Base-by-base conservation (phyloP, 352 stramenopile species). In the Globisporangium yorkense region DNA sequence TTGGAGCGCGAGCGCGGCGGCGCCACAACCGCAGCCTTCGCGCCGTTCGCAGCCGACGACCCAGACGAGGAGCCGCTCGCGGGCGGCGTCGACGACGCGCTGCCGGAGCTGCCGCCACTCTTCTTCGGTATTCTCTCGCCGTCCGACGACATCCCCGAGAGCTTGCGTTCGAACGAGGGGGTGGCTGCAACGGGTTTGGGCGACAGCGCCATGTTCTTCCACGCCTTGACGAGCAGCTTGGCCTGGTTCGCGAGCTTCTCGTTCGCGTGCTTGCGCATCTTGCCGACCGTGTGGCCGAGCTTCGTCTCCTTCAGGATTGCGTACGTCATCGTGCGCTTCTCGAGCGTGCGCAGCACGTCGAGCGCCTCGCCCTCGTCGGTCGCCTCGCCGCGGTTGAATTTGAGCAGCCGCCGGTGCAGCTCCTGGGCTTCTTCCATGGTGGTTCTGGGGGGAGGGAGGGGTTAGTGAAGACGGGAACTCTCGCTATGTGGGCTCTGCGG, bases 181-280 rank as follows among this genome's bases (percentile, higher is more conserved):
- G 41, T 47, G 20, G 50, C 15, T 15, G 51, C 27, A 12, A 54
- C 44, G 1, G 69, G 59, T n/a, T 70, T 74, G 24, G 82, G 82
- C 45, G 82, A 92, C 56, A 88, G 58, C 51, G 83, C 85, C 72
- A 94, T 81, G 61, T 73, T 78, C 65, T 96, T 96, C 88, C 88
- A 97, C 44, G 70, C 75, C 70, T 94, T 95, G 39, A 97, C 78
- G 31, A 97, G 72, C 33, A 71, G 57, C 37, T 89, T 90, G 29
- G 87, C 86, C 43, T 83, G 58, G 54, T 72, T 80, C 47, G 84
- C 77, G 57, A 97, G 76, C 67, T 87, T 82, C 39, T 88, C 80
- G 68, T 95, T 80, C 45, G 86, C 75, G 67, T 96, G 80, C 71
- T 96, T 96, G 62, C 84, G 84, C 62, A 96, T 72, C 67, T 96